Evolutionary conservation across 768 basidiomycete genomes (phyloP).

Genomic region (Suillus decipiens): DNA sequence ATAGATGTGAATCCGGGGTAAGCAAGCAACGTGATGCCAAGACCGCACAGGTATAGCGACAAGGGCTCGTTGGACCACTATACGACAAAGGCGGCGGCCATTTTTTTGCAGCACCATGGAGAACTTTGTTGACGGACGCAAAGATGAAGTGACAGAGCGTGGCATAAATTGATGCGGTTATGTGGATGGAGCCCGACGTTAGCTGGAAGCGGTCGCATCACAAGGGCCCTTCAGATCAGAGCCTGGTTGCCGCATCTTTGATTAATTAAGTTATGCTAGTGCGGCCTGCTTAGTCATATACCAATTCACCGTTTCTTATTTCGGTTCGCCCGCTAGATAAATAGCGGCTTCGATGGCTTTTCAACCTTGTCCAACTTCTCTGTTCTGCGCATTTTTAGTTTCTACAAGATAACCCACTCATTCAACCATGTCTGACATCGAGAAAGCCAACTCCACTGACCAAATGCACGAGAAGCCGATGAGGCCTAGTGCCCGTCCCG

Average conservation of each 20-base stretch:
- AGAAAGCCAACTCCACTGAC: conserved; percentile 32
- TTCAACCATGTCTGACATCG: conserved; percentile 37
- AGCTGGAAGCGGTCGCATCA: background rate
- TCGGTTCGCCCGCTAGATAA: background rate
- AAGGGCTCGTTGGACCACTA: background rate
- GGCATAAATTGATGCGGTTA: background rate
- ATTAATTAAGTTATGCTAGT: background rate
- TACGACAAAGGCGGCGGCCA: background rate
- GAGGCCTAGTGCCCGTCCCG: conserved; percentile 17
- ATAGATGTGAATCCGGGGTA: background rate
- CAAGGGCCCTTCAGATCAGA: no score
- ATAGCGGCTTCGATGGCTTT: background rate
- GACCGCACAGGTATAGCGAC: background rate
- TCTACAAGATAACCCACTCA: background rate
- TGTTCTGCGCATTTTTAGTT: background rate
- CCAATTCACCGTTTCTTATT: background rate
- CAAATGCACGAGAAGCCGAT: background rate
- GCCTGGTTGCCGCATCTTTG: no score
- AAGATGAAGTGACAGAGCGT: background rate
- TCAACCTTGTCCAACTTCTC: background rate
- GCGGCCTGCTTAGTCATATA: background rate
- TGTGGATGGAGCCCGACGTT: background rate
- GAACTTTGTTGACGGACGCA: background rate
- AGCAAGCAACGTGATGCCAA: background rate
- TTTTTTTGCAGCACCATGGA: background rate